Conservation (phyloP, 169 alveolate genomes). For the Eimeria tenella region DNA sequence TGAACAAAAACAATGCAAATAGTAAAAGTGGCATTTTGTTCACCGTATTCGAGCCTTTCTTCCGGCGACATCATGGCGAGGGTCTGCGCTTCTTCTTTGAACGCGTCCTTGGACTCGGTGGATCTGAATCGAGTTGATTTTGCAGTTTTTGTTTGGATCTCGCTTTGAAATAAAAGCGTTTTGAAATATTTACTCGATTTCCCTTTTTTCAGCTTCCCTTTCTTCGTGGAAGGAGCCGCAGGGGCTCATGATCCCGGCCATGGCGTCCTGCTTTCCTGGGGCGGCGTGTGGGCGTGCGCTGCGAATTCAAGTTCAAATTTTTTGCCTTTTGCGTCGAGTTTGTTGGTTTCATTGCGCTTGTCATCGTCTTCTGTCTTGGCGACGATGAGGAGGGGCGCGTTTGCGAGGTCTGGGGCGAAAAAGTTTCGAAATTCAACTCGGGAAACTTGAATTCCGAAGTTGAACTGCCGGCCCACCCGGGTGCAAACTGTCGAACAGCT, state of each 20-base stretch:
- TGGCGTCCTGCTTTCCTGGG: conserved; percentile 13
- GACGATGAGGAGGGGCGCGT: conserved; percentile 11
- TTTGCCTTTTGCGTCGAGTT: not conserved
- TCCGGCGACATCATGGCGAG: conserved; percentile 26
- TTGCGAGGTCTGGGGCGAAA: not conserved
- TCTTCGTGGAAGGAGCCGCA: conserved; percentile 35
- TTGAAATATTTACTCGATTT: not conserved
- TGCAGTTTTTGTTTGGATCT: not conserved
- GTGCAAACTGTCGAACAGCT: not conserved
- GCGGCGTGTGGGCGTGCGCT: not conserved
- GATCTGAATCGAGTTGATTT: not conserved
- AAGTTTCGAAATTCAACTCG: not conserved
- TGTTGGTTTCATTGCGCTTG: conserved; percentile 3
- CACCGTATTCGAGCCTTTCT: conserved; percentile 40
- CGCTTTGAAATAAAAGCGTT: not conserved
- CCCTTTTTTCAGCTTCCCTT: conserved; percentile 41
- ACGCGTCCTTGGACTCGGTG: not conserved
- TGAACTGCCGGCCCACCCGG: not conserved
- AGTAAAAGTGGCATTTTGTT: not conserved
- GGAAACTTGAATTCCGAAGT: not conserved
- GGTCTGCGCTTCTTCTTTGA: conserved; percentile 15
- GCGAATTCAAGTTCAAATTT: not conserved
- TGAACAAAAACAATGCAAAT: no score
- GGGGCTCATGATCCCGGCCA: conserved; percentile 27
- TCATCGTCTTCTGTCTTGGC: conserved; percentile 45